These are phyloP conservation scores for Corylus avellana DNA, from an alignment of 306 rosid species.

Conservation along the genomic window DNA sequence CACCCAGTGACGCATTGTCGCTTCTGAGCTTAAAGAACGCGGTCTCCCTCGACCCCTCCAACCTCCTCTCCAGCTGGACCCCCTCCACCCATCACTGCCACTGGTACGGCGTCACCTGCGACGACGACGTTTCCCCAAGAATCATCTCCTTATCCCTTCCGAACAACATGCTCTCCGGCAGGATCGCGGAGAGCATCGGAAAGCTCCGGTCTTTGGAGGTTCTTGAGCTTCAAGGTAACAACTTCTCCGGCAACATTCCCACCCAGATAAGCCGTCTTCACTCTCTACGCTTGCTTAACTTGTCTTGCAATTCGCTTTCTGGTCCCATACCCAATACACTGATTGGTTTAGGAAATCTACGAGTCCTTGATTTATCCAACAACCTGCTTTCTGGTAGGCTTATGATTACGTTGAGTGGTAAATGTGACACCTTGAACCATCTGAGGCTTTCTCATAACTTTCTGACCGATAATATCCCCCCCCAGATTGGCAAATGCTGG, in stretches of 20 bases:
- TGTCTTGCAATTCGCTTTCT: conserved; percentile 52
- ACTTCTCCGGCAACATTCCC: conserved; percentile 55
- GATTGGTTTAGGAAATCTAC: conserved; percentile 39
- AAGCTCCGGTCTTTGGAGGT: conserved; percentile 44
- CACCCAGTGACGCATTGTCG: conserved; percentile 45
- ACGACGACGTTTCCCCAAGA: conserved; percentile 31
- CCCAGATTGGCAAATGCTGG: conserved; percentile 52
- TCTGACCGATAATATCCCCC: conserved; percentile 50
- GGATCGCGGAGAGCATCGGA: conserved; percentile 43
- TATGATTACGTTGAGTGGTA: conserved; percentile 18
- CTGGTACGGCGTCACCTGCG: conserved; percentile 58
- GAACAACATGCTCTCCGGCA: conserved; percentile 49
- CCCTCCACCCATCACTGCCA: conserved; percentile 34
- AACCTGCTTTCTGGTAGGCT: conserved; percentile 50
- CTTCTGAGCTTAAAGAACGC: conserved; percentile 51
- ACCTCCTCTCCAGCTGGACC: conserved; percentile 44
- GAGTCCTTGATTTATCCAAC: conserved; percentile 52
- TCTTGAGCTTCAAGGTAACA: conserved; percentile 59
- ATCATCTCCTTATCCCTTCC: conserved; percentile 49
- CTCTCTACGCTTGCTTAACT: conserved; percentile 48
- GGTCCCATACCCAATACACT: conserved; percentile 44
- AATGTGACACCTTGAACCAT: conserved; percentile 41
- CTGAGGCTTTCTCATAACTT: conserved; percentile 60
- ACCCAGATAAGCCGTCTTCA: conserved; percentile 41
- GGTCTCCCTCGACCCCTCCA: conserved; percentile 39